phyloP scores from a whole-genome alignment of 1,284 basidiomycete genomes.

The Austropuccinia psidii region DNA sequence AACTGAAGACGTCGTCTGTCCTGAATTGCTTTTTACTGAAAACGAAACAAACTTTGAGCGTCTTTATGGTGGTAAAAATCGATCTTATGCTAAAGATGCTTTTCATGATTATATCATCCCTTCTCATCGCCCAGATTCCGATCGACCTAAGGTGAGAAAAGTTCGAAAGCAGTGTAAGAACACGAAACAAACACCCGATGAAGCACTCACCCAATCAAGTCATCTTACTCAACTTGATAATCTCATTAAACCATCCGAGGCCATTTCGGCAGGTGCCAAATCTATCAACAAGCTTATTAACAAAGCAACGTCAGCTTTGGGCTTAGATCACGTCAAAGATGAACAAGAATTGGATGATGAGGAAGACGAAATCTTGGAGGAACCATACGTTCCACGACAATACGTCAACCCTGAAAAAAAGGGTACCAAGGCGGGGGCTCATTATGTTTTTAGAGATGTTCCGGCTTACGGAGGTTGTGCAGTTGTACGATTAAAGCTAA shows the following conservation, averaged over 20 bases:
- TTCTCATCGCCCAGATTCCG: slow-evolving; percentile 60
- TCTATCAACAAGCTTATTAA: slow-evolving; percentile 22
- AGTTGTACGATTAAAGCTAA: slow-evolving; percentile 89
- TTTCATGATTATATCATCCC: slow-evolving; percentile 96
- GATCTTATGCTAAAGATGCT: slow-evolving; percentile 86
- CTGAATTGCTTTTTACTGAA: slow-evolving; percentile 82
- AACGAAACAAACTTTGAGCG: slow-evolving; percentile 94
- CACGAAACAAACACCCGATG: slow-evolving; percentile 44
- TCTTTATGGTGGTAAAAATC: slow-evolving; percentile 80
- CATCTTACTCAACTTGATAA: slow-evolving; percentile 24
- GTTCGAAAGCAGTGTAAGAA: slow-evolving; percentile 22
- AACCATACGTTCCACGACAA: slow-evolving; percentile 47
- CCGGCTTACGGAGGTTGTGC: slow-evolving; percentile 87
- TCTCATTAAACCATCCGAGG: slow-evolving; percentile 28
- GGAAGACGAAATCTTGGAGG: slow-evolving; percentile 55
- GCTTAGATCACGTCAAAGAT: slow-evolving; percentile 41
- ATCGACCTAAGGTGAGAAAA: slow-evolving; percentile 32
- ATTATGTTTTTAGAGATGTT: slow-evolving; percentile 78
- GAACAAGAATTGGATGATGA: slow-evolving; percentile 52
- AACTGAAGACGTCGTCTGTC: slow-evolving; percentile 64
- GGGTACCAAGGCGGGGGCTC: slow-evolving; percentile 87
- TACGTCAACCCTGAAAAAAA: slow-evolving; percentile 80
- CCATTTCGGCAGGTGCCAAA: slow-evolving; percentile 33
- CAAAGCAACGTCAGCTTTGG: slow-evolving; percentile 27
- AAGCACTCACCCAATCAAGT: not conserved